phyloP scores from a whole-genome alignment of 1,284 basidiomycete genomes.

The Blastosporella zonata region DNA sequence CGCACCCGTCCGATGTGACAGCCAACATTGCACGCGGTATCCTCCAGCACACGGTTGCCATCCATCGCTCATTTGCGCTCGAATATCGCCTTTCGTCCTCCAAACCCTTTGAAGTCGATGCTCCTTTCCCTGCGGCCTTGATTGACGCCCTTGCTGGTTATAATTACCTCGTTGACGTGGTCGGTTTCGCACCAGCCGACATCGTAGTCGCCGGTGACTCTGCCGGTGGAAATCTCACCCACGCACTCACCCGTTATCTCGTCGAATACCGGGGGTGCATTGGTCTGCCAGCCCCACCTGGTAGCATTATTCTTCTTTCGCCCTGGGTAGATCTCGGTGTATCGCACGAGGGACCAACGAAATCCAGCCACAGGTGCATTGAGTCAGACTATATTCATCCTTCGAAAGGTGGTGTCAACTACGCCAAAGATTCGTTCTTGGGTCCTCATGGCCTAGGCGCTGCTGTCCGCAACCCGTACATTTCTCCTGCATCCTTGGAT shows the following conservation, averaged over 20 bases:
- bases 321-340: conserved; percentile 55
- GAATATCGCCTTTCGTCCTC: conserved; percentile 49
- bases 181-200: conserved; percentile 50
- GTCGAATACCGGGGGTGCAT: conserved; percentile 36
- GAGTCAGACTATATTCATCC: conserved; percentile 39
- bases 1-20: conserved; percentile 38
- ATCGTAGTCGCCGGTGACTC: conserved; percentile 70
- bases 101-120: conserved; percentile 30
- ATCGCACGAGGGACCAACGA: conserved; percentile 31
- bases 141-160: conserved; percentile 63
- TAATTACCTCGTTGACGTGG: conserved; percentile 50
- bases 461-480: conserved; percentile 44
- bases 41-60: conserved; percentile 32
- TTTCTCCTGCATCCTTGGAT: conserved; percentile 51
- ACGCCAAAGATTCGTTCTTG: conserved; percentile 33
- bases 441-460: conserved; percentile 40
- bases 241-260: conserved; percentile 55
- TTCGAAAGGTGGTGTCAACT: conserved; percentile 22
- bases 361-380: conserved; percentile 27
- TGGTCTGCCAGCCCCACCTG: conserved; percentile 41
- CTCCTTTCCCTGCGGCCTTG: conserved; percentile 61
- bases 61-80: conserved; percentile 43
- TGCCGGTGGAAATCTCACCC: conserved; percentile 69
- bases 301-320: conserved; percentile 52
- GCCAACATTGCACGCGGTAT: conserved; percentile 35